Evolutionary conservation across 768 basidiomycete genomes (phyloP).

Genomic region (Boletus edulis): DNA sequence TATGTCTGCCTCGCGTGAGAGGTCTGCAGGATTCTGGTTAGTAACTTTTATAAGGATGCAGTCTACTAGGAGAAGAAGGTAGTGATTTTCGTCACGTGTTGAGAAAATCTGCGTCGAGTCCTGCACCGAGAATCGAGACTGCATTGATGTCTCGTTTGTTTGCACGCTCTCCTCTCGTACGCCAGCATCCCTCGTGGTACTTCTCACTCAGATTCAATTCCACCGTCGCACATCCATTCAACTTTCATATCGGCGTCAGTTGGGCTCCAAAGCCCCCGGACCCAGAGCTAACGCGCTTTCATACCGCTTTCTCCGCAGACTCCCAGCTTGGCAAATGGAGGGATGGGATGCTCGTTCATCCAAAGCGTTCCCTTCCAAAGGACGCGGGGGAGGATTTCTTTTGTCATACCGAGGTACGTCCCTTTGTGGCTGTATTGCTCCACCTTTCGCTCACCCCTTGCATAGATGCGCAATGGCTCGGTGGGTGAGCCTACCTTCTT

Average conservation of each 20-base stretch:
- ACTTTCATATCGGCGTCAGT: conserved; percentile 73
- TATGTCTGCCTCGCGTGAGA: no score
- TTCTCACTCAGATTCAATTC: conserved; percentile 19
- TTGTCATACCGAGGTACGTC: conserved; percentile 65
- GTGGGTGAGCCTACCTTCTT: conserved; percentile 45
- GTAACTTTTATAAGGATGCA: no score
- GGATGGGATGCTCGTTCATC: conserved; percentile 54
- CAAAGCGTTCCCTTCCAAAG: conserved; percentile 37
- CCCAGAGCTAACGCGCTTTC: conserved; percentile 33
- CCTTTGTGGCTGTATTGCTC: background rate
- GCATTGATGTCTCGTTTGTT: conserved; percentile 14
- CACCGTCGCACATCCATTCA: conserved; percentile 49
- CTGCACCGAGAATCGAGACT: no score
- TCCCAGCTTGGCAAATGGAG: conserved; percentile 67
- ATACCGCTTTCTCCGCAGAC: conserved; percentile 54
- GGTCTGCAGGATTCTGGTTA: no score
- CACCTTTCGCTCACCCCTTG: conserved; percentile 3
- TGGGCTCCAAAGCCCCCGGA: conserved; percentile 72
- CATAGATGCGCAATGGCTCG: conserved; percentile 74
- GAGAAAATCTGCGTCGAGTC: background rate
- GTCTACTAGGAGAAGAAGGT: no score
- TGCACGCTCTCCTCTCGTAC: background rate
- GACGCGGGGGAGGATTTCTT: conserved; percentile 62
- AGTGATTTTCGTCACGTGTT: conserved; percentile 20
- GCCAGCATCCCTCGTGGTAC: background rate